phyloP scores from a whole-genome alignment of 2,329 filamentous ascomycete genomes.

The Microsporum canis region DNA sequence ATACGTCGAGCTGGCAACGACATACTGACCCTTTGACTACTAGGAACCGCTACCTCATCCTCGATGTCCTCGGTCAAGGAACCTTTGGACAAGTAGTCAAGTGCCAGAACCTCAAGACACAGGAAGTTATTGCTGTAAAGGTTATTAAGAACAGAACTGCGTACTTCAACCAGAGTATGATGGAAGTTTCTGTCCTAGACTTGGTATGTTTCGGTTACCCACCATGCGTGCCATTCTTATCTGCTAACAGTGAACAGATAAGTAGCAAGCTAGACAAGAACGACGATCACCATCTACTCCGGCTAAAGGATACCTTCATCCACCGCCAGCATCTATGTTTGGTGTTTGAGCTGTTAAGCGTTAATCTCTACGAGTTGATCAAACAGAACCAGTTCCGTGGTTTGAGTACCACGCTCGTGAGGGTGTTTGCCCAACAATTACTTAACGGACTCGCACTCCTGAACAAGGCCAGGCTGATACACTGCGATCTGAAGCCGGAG shows the following conservation, averaged over 20 bases:
- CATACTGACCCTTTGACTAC: slow-evolving; percentile 11
- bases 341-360: slow-evolving; percentile 90
- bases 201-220: slow-evolving; percentile 48
- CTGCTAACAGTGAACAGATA: slow-evolving; percentile 44
- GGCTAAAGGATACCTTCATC: slow-evolving; percentile 95
- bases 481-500: slow-evolving; percentile 96
- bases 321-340: slow-evolving; percentile 93
- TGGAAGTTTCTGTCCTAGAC: slow-evolving; percentile 97
- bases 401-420: slow-evolving; percentile 87
- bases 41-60: slow-evolving; percentile 88
- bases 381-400: slow-evolving; percentile 99
- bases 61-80: slow-evolving; percentile 92
- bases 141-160: slow-evolving; percentile 98
- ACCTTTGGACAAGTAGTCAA: slow-evolving; percentile 99
- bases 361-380: slow-evolving; percentile 96
- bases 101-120: slow-evolving; percentile 95
- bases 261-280: slow-evolving; percentile 99
- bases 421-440: slow-evolving; percentile 93
- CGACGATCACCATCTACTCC: slow-evolving; percentile 89
- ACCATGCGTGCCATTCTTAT: not conserved
- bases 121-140: slow-evolving; percentile 97
- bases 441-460: slow-evolving; percentile 83
- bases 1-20: not conserved
- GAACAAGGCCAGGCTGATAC: slow-evolving; percentile 92
- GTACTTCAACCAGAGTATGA: slow-evolving; percentile 99